Evolutionary conservation across 768 basidiomycete species (phyloP).

Genomic region (Neoboletus magnificus): DNA sequence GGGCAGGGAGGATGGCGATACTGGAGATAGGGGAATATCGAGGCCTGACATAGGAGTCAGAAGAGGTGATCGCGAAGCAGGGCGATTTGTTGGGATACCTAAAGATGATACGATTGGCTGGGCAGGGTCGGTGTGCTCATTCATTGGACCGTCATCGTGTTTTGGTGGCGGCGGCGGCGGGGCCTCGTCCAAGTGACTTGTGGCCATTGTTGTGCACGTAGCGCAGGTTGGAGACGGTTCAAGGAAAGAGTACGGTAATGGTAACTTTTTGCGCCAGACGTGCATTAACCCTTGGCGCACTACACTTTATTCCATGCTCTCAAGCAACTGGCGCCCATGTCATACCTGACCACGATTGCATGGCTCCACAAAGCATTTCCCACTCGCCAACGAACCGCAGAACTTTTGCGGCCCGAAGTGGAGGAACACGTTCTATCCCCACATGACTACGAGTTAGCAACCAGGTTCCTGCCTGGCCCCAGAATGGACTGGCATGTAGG

Average conservation of each 20-base stretch:
- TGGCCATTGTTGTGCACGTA: slow-evolving; percentile 3
- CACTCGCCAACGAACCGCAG: slow-evolving; percentile 33
- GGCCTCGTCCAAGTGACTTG: background rate
- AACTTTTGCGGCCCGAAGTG: slow-evolving; percentile 31
- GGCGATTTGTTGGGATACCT: slow-evolving; percentile 18
- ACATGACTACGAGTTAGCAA: slow-evolving; percentile 56
- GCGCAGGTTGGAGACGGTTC: background rate
- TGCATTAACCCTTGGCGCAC: background rate
- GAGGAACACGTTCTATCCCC: slow-evolving; percentile 27
- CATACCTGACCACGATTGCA: slow-evolving; percentile 26
- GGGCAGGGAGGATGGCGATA: slow-evolving; percentile 19
- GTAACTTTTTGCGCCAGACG: background rate
- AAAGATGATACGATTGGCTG: slow-evolving; percentile 17
- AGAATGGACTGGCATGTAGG: slow-evolving; percentile 42
- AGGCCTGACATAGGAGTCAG: slow-evolving; percentile 22
- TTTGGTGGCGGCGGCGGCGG: slow-evolving; percentile 23
- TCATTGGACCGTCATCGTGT: slow-evolving; percentile 2
- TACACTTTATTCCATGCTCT: background rate
- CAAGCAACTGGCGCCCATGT: slow-evolving; percentile 11
- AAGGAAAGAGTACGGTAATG: background rate
- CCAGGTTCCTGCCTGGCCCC: slow-evolving; percentile 50
- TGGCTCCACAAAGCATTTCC: slow-evolving; percentile 47
- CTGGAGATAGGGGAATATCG: slow-evolving; percentile 22
- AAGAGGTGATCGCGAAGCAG: slow-evolving; percentile 4
- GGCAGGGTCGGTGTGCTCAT: background rate